These are phyloP conservation scores for Hermanozyma aechmeae DNA, from an alignment of 805 yeast genomes.

Conservation along the genomic window DNA sequence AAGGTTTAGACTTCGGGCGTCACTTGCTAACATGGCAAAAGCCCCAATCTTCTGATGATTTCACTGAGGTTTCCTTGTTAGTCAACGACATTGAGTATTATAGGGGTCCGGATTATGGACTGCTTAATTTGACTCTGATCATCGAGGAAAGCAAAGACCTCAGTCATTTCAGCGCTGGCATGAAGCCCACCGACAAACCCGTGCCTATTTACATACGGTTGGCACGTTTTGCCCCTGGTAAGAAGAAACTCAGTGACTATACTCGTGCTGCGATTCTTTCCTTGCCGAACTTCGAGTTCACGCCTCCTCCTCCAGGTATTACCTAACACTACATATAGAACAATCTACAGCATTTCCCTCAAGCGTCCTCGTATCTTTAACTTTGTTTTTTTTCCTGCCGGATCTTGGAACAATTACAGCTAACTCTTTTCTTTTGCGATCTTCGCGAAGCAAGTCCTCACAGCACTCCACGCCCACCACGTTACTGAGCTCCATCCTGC, in stretches of 20 bases:
- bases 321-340: too few species aligned
- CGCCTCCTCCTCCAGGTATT: slow-evolving; percentile 42
- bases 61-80: slow-evolving; percentile 52
- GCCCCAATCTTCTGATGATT: slow-evolving; percentile 9
- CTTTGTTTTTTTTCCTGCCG: too few species aligned
- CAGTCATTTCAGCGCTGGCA: slow-evolving; percentile 7
- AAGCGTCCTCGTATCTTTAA: too few species aligned
- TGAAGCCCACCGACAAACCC: slow-evolving; percentile 17
- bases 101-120: slow-evolving; percentile 38
- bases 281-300: slow-evolving; percentile 55
- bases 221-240: slow-evolving; percentile 38
- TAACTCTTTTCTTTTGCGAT: too few species aligned
- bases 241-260: slow-evolving; percentile 44
- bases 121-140: slow-evolving; percentile 26
- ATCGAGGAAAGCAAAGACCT: slow-evolving; percentile 15
- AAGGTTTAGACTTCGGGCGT: too few species aligned
- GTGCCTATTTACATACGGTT: slow-evolving; percentile 45
- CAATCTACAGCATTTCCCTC: too few species aligned
- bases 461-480: too few species aligned
- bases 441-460: too few species aligned
- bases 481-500: too few species aligned
- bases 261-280: slow-evolving; percentile 51
- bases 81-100: slow-evolving; percentile 75
- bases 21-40: too few species aligned
- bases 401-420: too few species aligned